Base-by-base conservation (phyloP, 1,139 yeast species). In the Pichia sp. region DNA sequence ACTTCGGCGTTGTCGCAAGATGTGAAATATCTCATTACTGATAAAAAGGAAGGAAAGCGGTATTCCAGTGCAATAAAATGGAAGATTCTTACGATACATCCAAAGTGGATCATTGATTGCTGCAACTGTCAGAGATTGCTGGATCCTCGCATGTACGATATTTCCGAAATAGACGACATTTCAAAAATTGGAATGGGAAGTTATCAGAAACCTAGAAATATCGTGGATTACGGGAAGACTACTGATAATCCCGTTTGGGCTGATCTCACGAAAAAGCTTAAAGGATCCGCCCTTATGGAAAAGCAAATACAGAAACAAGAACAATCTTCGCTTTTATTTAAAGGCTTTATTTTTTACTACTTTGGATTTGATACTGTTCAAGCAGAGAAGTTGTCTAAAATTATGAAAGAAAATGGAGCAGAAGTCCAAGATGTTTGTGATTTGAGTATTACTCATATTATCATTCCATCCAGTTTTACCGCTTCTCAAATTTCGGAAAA, bases 71-170 rank as follows among this genome's bases (percentile, higher is more conserved):
- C 92, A 1, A 47, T 69, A 6, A 79, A 78, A 55, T 82, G 92
- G 90, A 69, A 68, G 5, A 74, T 80, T 3, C 83, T 85, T 1
- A 73, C 80, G 1, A 76, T 86, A 3, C 88, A 84, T 58, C 92
- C 94, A 0, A 64, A 75, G 43, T 88, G 95, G 94, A 62, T 88
- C 3, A 55, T 72, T 27, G 86, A 85, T 58, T 77, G 85, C 40
- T 59, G 77, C 4, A 65, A 69, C 39, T 66, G 95, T 49, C 77
- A 75, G 4, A 87, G 86, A 0, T 68, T 77, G 3, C 60, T 86
- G 42, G 74, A 73, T 31, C 68, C 67, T 42, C 70, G 71, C 44
- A 79, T 75, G 54, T 72, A 72, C 54, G 64, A 70, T 41, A 53
- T 74, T 32, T 64, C 62, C 8, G 53, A 63, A 28, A 51, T 64